Conservation (phyloP, 768 basidiomycete genomes). For the Pleurotus ostreatus region DNA sequence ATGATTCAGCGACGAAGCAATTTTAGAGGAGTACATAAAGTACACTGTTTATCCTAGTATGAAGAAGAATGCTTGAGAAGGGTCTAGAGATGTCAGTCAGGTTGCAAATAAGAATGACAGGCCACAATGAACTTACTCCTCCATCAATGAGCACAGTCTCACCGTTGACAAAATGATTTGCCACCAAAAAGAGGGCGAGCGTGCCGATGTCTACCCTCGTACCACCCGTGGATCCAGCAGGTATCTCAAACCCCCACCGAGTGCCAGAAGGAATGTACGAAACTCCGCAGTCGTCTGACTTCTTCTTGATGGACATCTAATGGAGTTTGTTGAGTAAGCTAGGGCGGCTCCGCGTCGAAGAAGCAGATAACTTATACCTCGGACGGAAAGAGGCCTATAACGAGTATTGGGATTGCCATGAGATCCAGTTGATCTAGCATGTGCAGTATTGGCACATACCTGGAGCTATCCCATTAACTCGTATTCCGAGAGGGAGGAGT, state of each 20-base stretch:
- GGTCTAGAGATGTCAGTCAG: neutral
- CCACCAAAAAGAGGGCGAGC: constrained; percentile 34
- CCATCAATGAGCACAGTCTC: constrained; percentile 44
- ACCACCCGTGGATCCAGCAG: constrained; percentile 25
- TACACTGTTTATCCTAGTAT: neutral
- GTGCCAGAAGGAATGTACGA: neutral
- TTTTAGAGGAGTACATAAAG: too few species aligned
- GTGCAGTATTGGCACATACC: constrained; percentile 17
- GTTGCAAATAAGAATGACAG: neutral
- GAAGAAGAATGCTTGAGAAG: constrained; percentile 7
- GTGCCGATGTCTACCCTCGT: constrained; percentile 35
- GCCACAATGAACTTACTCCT: constrained; percentile 26
- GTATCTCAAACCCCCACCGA: constrained; percentile 25
- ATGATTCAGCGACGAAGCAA: too few species aligned
- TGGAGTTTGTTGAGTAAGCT: too few species aligned
- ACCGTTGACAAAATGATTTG: constrained; percentile 41
- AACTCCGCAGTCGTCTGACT: neutral
- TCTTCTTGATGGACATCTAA: too few species aligned
- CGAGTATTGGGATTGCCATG: neutral
- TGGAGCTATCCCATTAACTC: constrained; percentile 46
- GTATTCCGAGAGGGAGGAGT: constrained; percentile 40
- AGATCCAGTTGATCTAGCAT: constrained; percentile 1
- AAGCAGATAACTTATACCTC: constrained; percentile 11
- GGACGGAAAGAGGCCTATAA: constrained; percentile 28
- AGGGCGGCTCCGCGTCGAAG: too few species aligned